Evolutionary conservation across 768 basidiomycete genomes (phyloP).

Genomic region (Russula compacta): DNA sequence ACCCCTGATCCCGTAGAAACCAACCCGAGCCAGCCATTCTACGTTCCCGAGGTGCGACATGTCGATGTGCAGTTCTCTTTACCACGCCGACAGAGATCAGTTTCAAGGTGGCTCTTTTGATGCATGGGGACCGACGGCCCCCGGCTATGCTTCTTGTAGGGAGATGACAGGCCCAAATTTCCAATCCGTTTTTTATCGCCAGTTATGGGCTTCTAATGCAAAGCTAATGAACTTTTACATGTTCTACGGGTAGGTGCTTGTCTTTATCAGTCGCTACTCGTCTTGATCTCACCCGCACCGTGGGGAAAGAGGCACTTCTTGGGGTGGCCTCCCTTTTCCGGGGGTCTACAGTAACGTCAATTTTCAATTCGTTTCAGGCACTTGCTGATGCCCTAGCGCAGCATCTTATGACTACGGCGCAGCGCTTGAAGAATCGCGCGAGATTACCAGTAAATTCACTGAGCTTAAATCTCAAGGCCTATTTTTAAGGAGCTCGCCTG

Average conservation of each 20-base stretch:
- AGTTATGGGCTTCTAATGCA: conserved; percentile 73
- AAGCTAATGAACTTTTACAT: conserved; percentile 83
- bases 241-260: conserved; percentile 53
- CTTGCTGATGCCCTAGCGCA: conserved; percentile 7
- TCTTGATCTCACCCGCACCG: background rate
- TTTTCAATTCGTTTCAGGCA: background rate
- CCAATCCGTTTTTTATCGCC: conserved; percentile 68
- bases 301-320: conserved; percentile 62
- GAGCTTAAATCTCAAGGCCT: conserved; percentile 73
- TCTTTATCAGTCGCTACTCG: background rate
- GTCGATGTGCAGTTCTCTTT: background rate
- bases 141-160: conserved; percentile 59
- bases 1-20: conserved; percentile 19
- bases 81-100: conserved; percentile 23
- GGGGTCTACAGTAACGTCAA: conserved; percentile 49
- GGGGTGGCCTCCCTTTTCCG: conserved; percentile 74
- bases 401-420: conserved; percentile 78
- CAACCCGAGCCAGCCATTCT: conserved; percentile 50
- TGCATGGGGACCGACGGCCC: conserved; percentile 69
- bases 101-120: conserved; percentile 75
- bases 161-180: conserved; percentile 64
- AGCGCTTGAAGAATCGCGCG: conserved; percentile 59
- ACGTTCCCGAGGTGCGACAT: conserved; percentile 54
- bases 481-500: conserved; percentile 70
- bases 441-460: conserved; percentile 56